Evolutionary conservation across 2,329 filamentous ascomycete genomes (phyloP), one percentile per base, ranked within the genome.

Genomic region (Paecilomyces sp.): DNA sequence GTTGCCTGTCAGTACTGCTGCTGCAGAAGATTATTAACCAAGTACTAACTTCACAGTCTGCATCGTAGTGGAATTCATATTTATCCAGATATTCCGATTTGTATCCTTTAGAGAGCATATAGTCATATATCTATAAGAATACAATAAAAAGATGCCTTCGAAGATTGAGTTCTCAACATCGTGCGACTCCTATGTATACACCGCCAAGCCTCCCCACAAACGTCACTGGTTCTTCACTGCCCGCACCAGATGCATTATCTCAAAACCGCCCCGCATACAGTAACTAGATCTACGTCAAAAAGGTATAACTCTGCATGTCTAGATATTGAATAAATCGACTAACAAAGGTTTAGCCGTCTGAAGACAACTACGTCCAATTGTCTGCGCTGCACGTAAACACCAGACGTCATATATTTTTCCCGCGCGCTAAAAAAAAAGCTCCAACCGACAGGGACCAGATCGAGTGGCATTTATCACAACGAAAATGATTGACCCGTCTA

Each of bases 401-500:
- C n/a, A 18, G 41, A 47, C 41, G 15, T 47, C 41, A 47, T 47
- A 18, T 22, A n/a, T 18, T 15, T 47, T 47, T 33, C 31, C 41
- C 41, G 41, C 15, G n/a, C 41, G 41, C 41, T 47, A 47, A 47
- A 47, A 41, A 41, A 22, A 47, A 47, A 47, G 41, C 36, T 53
- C 55, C 41, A 53, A 55, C 31, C 33, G 50, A 51, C 56, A 58
- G 54, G 41, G 24, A 2, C 55, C 53, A 54, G 24, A 7, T 34
- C 60, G 53, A 53, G 7, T 41, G n/a, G 74, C 71, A 66, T 66
- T 52, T 65, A 62, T 25, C 66, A 64, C 57, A 58, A 64, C 75
- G 57, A 78, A 76, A 59, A 85, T 89, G 82, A 86, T 94, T 69
- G 88, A 95, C 73, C 88, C 90, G 61, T 83, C 84, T 65, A 90